A percentile compares a stretch with the other conserved stretches of the same genome.
These are phyloP conservation scores for Rhytidhysteron rufulum DNA, from an alignment of 2,329 filamentous ascomycete genomes.

Conservation along the genomic window DNA sequence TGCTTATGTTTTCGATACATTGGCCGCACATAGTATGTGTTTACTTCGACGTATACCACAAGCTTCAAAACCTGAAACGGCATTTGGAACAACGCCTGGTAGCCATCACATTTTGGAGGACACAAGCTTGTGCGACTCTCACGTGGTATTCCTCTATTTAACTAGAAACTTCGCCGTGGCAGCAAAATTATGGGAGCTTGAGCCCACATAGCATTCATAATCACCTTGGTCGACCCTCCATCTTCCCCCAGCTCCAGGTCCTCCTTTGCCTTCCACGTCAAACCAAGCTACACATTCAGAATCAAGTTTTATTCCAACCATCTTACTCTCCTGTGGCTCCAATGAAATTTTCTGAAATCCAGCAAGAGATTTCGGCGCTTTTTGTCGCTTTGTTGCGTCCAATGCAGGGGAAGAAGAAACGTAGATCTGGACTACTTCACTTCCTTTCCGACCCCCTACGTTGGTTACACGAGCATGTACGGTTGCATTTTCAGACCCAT, in stretches of 20 bases:
- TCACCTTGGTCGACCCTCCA: conserved; percentile 65
- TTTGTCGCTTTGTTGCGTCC: conserved; percentile 57
- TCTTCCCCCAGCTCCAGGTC: conserved; percentile 59
- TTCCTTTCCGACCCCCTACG: conserved; percentile 47
- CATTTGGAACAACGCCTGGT: too few relatives aligned
- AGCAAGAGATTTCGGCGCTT: conserved; percentile 55
- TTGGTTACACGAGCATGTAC: conserved; percentile 58
- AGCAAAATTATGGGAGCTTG: too few relatives aligned
- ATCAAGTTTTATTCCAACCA: conserved; percentile 51
- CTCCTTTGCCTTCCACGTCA: too few relatives aligned
- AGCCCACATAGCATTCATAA: conserved; percentile 59
- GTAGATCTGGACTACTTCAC: conserved; percentile 65
- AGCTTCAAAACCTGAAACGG: too few relatives aligned
- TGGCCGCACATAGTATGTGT: too few relatives aligned
- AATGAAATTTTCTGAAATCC: conserved; percentile 60
- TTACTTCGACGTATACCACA: too few relatives aligned
- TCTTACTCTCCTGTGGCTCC: conserved; percentile 53
- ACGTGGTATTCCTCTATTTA: too few relatives aligned
- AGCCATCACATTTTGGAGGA: too few relatives aligned
- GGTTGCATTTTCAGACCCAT: conserved; percentile 47
- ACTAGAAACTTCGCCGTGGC: too few relatives aligned
- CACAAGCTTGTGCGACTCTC: too few relatives aligned
- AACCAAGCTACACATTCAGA: conserved; percentile 68
- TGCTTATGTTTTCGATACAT: too few relatives aligned
- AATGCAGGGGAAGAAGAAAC: conserved; percentile 49